Evolutionary conservation across 345 rosid species (phyloP).

Genomic region (Punica granatum): DNA sequence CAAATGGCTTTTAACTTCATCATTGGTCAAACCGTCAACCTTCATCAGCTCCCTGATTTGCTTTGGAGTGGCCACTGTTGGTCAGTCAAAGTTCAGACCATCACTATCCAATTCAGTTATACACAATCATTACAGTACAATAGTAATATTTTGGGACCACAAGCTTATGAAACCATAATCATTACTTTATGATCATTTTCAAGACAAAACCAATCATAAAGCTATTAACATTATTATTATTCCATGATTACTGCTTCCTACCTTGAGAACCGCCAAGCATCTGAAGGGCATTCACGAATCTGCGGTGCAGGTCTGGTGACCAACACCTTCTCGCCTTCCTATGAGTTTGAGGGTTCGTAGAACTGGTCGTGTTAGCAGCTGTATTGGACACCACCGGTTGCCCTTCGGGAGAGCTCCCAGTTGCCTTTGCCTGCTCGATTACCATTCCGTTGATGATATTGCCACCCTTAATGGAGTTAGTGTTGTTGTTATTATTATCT

Average conservation of each 20-base stretch:
- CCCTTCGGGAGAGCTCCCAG: constrained; percentile 25
- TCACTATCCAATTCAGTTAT: background rate
- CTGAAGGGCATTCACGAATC: constrained; percentile 94
- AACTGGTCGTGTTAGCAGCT: constrained; percentile 12
- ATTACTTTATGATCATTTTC: background rate
- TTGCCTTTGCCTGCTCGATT: constrained; percentile 30
- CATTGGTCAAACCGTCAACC: constrained; percentile 99
- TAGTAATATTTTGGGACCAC: constrained; percentile 2
- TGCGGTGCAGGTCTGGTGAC: constrained; percentile 97
- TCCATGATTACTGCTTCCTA: constrained; percentile 13
- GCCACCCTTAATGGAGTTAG: constrained; percentile 14
- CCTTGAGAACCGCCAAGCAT: constrained; percentile 99
- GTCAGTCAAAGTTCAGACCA: constrained; percentile 9
- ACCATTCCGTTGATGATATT: constrained; percentile 2
- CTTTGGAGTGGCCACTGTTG: constrained; percentile 91
- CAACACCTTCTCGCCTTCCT: constrained; percentile 96
- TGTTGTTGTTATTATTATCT: constrained; percentile 22
- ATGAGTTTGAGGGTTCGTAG: constrained; percentile 36
- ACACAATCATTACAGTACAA: constrained; percentile 3
- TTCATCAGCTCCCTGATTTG: constrained; percentile 98
- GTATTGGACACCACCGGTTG: constrained; percentile 18
- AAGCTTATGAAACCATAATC: background rate
- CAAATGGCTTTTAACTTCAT: constrained; percentile 99
- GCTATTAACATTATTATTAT: background rate
- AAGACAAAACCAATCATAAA: background rate